These are phyloP conservation scores for Hemerocallis citrina DNA, from an alignment of 106 monocot species.

Conservation along the genomic window DNA sequence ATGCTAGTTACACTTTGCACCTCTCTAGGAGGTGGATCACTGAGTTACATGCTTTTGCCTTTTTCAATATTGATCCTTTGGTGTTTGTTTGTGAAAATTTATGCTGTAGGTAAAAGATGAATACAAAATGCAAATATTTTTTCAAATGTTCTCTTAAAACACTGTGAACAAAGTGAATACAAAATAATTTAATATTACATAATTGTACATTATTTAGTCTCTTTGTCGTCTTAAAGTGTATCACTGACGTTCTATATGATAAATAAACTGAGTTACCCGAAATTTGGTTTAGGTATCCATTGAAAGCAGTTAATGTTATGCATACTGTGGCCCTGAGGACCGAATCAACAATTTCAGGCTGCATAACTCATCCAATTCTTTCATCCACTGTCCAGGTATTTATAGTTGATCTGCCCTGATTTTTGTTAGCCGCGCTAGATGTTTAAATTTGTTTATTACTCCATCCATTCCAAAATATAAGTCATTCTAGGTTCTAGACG, in stretches of 20 bases:
- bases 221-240: neutral
- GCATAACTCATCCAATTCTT: slow-evolving; percentile 14
- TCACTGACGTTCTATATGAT: neutral
- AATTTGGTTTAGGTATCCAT: slow-evolving; percentile 55
- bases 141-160: too few relatives aligned
- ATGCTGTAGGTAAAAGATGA: too few relatives aligned
- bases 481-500: too few relatives aligned
- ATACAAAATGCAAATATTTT: too few relatives aligned
- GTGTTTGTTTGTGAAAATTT: too few relatives aligned
- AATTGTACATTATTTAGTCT: neutral
- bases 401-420: neutral
- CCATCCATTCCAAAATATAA: too few relatives aligned
- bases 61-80: too few relatives aligned
- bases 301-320: slow-evolving; percentile 98
- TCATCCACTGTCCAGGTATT: slow-evolving; percentile 19
- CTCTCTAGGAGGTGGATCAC: too few relatives aligned
- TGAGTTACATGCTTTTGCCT: too few relatives aligned
- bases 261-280: neutral
- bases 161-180: neutral
- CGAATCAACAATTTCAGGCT: slow-evolving; percentile 48
- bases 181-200: neutral
- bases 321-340: slow-evolving; percentile 82
- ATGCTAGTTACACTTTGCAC: too few relatives aligned
- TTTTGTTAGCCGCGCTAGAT: too few relatives aligned
- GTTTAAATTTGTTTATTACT: too few relatives aligned